Conservation (phyloP, 805 yeast species). For the Starmerella vaccinii region DNA sequence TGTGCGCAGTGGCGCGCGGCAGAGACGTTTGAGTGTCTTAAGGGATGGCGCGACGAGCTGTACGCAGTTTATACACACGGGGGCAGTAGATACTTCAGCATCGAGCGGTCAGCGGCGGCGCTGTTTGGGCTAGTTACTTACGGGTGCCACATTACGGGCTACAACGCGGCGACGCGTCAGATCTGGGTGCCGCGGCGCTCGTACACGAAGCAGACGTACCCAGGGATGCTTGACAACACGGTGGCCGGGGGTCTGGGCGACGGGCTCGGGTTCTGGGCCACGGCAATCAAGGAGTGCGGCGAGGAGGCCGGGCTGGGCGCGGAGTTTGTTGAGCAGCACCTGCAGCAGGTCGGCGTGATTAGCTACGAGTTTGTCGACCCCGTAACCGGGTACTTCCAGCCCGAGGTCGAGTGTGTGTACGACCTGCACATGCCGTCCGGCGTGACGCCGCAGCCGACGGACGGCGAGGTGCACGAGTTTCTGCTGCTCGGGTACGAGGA, state of each 20-base stretch:
- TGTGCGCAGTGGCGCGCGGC: constrained; percentile 23
- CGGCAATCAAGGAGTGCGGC: constrained; percentile 71
- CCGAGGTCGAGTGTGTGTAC: constrained; percentile 75
- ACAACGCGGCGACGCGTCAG: constrained; percentile 30
- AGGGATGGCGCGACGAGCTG: constrained; percentile 73
- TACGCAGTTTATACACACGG: constrained; percentile 59
- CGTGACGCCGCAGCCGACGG: constrained; percentile 48
- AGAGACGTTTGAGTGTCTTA: constrained; percentile 25
- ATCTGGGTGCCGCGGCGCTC: constrained; percentile 82
- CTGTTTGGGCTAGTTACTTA: constrained; percentile 78
- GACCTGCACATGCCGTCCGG: constrained; percentile 46
- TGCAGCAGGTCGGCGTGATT: constrained; percentile 51
- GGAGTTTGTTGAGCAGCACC: constrained; percentile 39
- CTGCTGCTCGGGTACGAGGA: constrained; percentile 50
- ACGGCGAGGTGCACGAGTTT: constrained; percentile 71
- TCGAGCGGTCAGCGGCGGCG: constrained; percentile 77
- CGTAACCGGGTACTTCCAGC: constrained; percentile 61
- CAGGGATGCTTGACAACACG: constrained; percentile 83
- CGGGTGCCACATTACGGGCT: constrained; percentile 85
- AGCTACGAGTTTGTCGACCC: constrained; percentile 43
- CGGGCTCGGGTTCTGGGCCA: constrained; percentile 65
- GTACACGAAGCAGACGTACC: constrained; percentile 70
- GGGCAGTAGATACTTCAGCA: constrained; percentile 47
- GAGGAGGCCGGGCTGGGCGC: constrained; percentile 81
- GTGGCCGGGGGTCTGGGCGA: constrained; percentile 91